Conservation (phyloP, 768 basidiomycete genomes). For the Tulasnella sp. region DNA sequence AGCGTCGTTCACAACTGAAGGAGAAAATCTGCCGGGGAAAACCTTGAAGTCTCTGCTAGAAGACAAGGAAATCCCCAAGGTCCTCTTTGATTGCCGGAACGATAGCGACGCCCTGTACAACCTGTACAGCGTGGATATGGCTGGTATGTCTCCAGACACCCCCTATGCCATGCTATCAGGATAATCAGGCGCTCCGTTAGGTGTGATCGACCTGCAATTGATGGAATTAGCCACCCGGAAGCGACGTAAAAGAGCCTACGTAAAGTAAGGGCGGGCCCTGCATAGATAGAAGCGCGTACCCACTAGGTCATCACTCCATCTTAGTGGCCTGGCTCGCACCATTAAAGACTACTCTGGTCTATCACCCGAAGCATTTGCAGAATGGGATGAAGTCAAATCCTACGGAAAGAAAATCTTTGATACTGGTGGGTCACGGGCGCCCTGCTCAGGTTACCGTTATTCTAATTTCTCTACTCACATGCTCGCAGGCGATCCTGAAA, state of each 20-base stretch:
- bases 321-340: conserved; percentile 31
- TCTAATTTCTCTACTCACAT: not conserved
- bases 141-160: not conserved
- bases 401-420: conserved; percentile 32
- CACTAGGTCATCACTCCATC: not conserved
- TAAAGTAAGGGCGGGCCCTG: conserved; percentile 28
- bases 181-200: not conserved
- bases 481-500: not conserved
- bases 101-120: conserved; percentile 37
- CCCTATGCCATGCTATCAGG: not conserved
- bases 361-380: conserved; percentile 2
- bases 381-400: conserved; percentile 31
- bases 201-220: conserved; percentile 33
- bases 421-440: not conserved
- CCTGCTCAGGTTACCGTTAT: not conserved
- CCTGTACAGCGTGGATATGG: conserved; percentile 36
- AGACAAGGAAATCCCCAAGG: conserved; percentile 29
- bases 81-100: conserved; percentile 37
- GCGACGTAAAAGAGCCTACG: conserved; percentile 21
- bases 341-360: conserved; percentile 33
- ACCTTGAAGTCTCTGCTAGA: conserved; percentile 31
- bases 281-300: not conserved
- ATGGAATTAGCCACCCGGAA: conserved; percentile 35
- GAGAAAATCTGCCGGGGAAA: not conserved
- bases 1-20: conserved; percentile 29